A percentile compares a stretch with the other conserved stretches of the same genome.
Evolutionary conservation across 2,329 filamentous ascomycete genomes (phyloP).

Genomic region (Verticillium isaacii): DNA sequence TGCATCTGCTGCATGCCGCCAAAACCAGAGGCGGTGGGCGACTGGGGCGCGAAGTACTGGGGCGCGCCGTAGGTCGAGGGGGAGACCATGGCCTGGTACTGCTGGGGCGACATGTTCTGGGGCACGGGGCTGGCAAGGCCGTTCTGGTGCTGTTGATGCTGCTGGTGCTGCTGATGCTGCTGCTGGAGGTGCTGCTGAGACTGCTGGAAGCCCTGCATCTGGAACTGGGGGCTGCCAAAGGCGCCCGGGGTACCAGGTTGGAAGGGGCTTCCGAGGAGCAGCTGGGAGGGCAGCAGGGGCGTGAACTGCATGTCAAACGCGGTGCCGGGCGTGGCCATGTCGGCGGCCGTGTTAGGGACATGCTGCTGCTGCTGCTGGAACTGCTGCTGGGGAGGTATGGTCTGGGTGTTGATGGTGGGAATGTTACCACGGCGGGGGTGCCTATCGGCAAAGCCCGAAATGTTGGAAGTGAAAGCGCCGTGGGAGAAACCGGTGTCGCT

Average conservation of each 20-base stretch:
- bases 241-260: slow-evolving; percentile 89
- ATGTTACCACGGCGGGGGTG: slow-evolving; percentile 82
- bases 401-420: slow-evolving; percentile 79
- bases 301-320: slow-evolving; percentile 99
- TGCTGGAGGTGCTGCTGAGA: slow-evolving; percentile 33
- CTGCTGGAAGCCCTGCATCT: slow-evolving; percentile 72
- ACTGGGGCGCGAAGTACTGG: slow-evolving; percentile 82
- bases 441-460: slow-evolving; percentile 79
- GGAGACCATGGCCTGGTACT: slow-evolving; percentile 81
- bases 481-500: slow-evolving; percentile 89
- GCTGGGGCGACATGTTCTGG: slow-evolving; percentile 71
- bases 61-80: slow-evolving; percentile 77
- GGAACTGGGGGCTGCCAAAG: slow-evolving; percentile 89
- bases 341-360: slow-evolving; percentile 52
- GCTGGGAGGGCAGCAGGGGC: slow-evolving; percentile 86
- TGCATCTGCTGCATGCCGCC: slow-evolving; percentile 50
- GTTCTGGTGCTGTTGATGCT: slow-evolving; percentile 46
- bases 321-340: slow-evolving; percentile 82
- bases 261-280: slow-evolving; percentile 93
- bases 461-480: slow-evolving; percentile 84
- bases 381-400: slow-evolving; percentile 23
- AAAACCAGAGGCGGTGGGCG: slow-evolving; percentile 69
- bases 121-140: slow-evolving; percentile 71
- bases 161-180: slow-evolving; percentile 50
- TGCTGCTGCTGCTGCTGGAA: slow-evolving; percentile 15